Evolutionary conservation across 257 asterid genomes (phyloP).

Genomic region (Solanum ossicruentum): DNA sequence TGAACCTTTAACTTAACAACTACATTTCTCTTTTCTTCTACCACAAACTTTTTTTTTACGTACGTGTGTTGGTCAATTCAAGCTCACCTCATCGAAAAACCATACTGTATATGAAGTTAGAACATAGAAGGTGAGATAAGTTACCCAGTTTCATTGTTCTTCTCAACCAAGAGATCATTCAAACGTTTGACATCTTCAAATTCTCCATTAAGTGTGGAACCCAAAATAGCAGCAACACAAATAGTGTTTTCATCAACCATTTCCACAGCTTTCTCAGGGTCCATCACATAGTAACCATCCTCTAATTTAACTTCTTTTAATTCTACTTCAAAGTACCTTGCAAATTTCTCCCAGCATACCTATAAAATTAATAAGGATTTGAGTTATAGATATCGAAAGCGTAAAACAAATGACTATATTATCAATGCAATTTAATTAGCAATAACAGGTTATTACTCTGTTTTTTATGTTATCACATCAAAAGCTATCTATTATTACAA

Average conservation of each 20-base stretch:
- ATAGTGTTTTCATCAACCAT: slow-evolving; percentile 18
- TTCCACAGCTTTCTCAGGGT: slow-evolving; percentile 15
- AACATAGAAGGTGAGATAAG: not conserved
- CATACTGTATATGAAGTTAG: not conserved
- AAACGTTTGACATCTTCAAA: slow-evolving; percentile 16
- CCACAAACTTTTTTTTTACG: not conserved
- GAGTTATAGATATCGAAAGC: not conserved
- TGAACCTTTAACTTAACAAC: not conserved
- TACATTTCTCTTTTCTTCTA: not conserved
- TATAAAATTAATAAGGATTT: not conserved
- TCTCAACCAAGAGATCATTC: slow-evolving; percentile 13
- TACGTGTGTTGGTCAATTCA: not conserved
- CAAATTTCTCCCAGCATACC: slow-evolving; percentile 21
- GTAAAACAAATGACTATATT: not conserved
- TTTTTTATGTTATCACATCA: not conserved
- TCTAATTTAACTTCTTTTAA: slow-evolving; percentile 11
- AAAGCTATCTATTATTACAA: not conserved
- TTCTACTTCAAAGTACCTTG: slow-evolving; percentile 14
- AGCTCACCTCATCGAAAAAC: not conserved
- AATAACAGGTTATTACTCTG: not conserved
- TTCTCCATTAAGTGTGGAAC: slow-evolving; percentile 21
- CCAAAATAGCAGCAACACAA: slow-evolving; percentile 16
- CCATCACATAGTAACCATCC: slow-evolving; percentile 14
- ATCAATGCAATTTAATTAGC: not conserved
- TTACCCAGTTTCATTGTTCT: slow-evolving; percentile 13